These are phyloP conservation scores for Peronosclerospora sorghi DNA, from an alignment of 352 stramenopile genomes.

Conservation along the genomic window DNA sequence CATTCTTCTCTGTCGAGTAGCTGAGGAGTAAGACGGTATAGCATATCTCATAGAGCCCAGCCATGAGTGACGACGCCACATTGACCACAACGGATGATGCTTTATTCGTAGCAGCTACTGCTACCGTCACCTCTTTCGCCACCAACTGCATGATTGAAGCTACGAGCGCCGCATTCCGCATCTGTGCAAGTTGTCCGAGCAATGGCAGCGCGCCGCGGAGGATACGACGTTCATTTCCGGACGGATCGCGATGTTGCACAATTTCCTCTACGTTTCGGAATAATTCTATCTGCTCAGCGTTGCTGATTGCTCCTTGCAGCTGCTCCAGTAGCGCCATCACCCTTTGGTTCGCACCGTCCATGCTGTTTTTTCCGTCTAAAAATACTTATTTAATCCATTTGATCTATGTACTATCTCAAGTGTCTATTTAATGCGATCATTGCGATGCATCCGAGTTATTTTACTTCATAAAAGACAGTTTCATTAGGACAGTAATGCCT, in stretches of 20 bases:
- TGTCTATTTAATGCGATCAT: no score
- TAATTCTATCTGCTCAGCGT: conserved; percentile 44
- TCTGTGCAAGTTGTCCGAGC: conserved; percentile 35
- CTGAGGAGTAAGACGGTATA: conserved; percentile 55
- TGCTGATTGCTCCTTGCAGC: conserved; percentile 26
- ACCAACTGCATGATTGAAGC: conserved; percentile 43
- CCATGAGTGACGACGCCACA: conserved; percentile 18
- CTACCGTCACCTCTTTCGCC: conserved; percentile 13
- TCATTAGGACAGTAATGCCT: no score
- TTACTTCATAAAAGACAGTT: no score
- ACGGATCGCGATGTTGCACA: conserved; percentile 43
- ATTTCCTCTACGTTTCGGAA: conserved; percentile 59
- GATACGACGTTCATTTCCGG: conserved; percentile 22
- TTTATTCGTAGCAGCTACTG: no score
- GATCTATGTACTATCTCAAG: no score
- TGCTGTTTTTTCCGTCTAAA: no score
- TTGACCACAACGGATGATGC: no score
- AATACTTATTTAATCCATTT: no score
- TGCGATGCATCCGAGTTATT: no score
- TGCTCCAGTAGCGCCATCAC: conserved; percentile 43
- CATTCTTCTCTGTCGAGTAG: conserved; percentile 69
- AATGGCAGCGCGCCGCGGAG: conserved; percentile 34
- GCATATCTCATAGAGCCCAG: conserved; percentile 39
- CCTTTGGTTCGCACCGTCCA: conserved; percentile 30
- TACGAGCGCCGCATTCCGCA: conserved; percentile 53